Percentiles rank a stretch among this genome's conserved stretches.
Evolutionary conservation across 345 rosid species (phyloP).

Genomic region (Citrus glauca): DNA sequence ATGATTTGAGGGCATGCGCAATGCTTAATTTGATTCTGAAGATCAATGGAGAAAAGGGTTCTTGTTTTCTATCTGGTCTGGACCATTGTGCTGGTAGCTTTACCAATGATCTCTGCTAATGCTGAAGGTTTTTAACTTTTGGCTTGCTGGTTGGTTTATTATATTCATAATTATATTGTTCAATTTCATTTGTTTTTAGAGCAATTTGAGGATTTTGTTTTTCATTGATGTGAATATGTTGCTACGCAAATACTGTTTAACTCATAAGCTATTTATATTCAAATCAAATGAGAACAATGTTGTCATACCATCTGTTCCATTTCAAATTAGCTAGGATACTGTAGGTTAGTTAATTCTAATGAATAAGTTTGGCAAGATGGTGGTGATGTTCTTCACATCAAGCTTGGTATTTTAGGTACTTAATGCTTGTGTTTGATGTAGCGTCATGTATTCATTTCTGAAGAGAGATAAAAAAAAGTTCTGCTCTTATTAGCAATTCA

Average conservation of each 20-base stretch:
- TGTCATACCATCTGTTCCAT: not conserved
- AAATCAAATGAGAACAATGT: not conserved
- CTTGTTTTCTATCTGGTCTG: constrained; percentile 4
- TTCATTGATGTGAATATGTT: too few relatives aligned
- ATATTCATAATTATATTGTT: not conserved
- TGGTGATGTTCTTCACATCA: not conserved
- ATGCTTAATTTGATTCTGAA: not conserved
- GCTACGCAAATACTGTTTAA: too few relatives aligned
- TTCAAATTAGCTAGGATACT: too few relatives aligned
- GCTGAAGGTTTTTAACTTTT: not conserved
- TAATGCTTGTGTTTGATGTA: not conserved
- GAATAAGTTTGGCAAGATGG: not conserved
- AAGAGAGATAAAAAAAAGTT: not conserved
- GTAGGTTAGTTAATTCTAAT: too few relatives aligned
- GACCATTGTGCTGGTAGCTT: not conserved
- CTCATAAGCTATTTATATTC: not conserved
- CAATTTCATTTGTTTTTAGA: not conserved
- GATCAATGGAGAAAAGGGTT: constrained; percentile 22
- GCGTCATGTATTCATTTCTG: not conserved
- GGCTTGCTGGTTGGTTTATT: not conserved
- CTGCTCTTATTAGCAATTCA: not conserved
- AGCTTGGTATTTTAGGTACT: not conserved
- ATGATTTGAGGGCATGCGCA: not conserved
- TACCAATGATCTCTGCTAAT: not conserved
- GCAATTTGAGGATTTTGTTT: too few relatives aligned